Percentiles rank a stretch among this genome's conserved stretches.
These are phyloP conservation scores for Nakazawaea anatomiae DNA, from an alignment of 805 yeast species.

Conservation along the genomic window DNA sequence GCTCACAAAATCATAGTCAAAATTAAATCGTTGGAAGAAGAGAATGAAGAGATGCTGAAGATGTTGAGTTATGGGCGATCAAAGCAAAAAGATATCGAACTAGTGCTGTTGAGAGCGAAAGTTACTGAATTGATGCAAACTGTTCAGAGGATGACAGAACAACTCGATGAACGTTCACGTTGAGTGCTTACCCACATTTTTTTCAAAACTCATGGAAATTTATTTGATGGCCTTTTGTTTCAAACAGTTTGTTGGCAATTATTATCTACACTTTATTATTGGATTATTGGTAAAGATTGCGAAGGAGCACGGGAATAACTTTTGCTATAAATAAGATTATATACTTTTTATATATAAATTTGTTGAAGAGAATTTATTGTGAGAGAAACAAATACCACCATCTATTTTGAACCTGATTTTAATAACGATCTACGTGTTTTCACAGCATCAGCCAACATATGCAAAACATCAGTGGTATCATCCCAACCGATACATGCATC, in stretches of 20 bases:
- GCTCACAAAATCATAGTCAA: conserved; percentile 68
- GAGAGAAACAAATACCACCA: too few species aligned
- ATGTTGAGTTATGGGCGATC: conserved; percentile 74
- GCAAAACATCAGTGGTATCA: conserved; percentile 67
- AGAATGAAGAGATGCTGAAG: conserved; percentile 63
- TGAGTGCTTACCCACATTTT: too few species aligned
- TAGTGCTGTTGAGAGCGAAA: conserved; percentile 52
- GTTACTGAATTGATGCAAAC: conserved; percentile 35
- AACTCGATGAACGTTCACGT: background rate
- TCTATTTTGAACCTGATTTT: background rate
- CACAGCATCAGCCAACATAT: conserved; percentile 72
- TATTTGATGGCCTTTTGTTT: too few species aligned
- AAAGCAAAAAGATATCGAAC: conserved; percentile 62
- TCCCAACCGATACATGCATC: conserved; percentile 96
- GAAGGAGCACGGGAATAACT: too few species aligned
- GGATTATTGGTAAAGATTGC: too few species aligned
- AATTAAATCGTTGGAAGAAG: conserved; percentile 53
- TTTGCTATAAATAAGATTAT: background rate
- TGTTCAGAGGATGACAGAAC: background rate
- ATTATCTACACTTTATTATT: too few species aligned
- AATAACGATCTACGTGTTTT: conserved; percentile 57
- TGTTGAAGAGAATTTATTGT: background rate
- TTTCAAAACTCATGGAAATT: too few species aligned
- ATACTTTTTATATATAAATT: background rate
- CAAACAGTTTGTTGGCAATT: too few species aligned